These are phyloP conservation scores for Claviceps pazoutovae DNA, from an alignment of 2,329 filamentous ascomycete genomes.

Conservation along the genomic window DNA sequence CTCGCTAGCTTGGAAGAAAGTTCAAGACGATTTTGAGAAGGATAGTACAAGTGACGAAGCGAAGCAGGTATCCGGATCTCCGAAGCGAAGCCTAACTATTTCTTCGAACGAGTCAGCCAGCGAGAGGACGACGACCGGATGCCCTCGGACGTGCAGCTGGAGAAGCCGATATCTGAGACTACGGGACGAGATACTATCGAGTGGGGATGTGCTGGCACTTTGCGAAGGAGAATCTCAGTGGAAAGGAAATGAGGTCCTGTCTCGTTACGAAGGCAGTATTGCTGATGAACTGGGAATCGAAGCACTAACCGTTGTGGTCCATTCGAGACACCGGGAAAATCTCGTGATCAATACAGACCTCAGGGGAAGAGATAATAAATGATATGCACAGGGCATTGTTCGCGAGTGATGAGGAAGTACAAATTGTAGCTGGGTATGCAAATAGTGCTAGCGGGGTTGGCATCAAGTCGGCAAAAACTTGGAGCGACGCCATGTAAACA, in stretches of 20 bases:
- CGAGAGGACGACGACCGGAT: slow-evolving; percentile 1
- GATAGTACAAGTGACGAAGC: slow-evolving; percentile 1
- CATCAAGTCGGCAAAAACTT: too few relatives aligned
- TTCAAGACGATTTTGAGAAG: slow-evolving; percentile 9
- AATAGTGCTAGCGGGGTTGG: too few relatives aligned
- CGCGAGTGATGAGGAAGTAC: background rate
- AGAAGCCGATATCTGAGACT: slow-evolving; percentile 27
- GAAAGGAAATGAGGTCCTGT: slow-evolving; percentile 2
- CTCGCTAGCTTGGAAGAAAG: slow-evolving; percentile 13
- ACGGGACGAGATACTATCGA: slow-evolving; percentile 25
- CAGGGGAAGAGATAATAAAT: background rate
- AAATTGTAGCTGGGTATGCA: background rate
- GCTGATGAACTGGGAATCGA: slow-evolving; percentile 27
- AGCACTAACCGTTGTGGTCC: slow-evolving; percentile 37
- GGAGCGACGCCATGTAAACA: too few relatives aligned
- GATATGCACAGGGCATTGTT: background rate
- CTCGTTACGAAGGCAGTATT: background rate
- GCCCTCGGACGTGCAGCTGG: slow-evolving; percentile 26
- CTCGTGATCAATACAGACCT: slow-evolving; percentile 36
- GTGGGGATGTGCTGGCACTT: slow-evolving; percentile 25
- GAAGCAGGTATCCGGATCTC: background rate
- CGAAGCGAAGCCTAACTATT: background rate
- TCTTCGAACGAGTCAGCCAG: background rate
- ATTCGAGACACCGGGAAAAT: slow-evolving; percentile 34
- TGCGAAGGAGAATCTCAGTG: slow-evolving; percentile 6